Evolutionary conservation across 495 filamentous ascomycete genomes (phyloP), one percentile per base, ranked within the genome.

Genomic region (Aspergillus haitiensis): DNA sequence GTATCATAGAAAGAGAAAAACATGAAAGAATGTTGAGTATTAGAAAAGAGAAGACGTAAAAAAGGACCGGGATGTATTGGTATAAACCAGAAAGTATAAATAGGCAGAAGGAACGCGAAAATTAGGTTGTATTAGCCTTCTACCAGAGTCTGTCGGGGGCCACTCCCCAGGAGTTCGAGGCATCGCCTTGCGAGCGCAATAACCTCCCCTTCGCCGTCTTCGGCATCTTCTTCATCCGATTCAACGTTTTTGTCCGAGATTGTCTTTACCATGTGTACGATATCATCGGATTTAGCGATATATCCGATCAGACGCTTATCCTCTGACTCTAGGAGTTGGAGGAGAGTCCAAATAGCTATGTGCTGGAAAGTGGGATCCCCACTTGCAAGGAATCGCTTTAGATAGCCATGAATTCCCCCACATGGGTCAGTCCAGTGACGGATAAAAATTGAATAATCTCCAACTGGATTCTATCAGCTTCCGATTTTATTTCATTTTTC

Each of bases 291-390:
- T 64, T 93, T 87, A 52, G 89, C 84, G 57, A 98, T 97, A 21
- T 91, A 85, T 27, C 84, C 83, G 47, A 97, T 88, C 36, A 98
- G 81, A 55, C 86, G 87, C 70, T 86, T 82, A 65, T 98, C 93
- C 68, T 94, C 92, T 0, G 94, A 96, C 72, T 98, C 94, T 15
- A 98, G 84, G 3, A 98, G 84, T 68, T 98, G 94, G 9, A 98
- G 85, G 46, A 98, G 78, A 0, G 94, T 98, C 94, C 94, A 98
- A 63, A 97, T 97, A 37, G 94, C 93, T 65, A 98, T 98, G 72
- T 98, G 94, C 70, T 98, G 94, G 80, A 98, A 98, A 1, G 94
- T 98, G 11, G 95, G 87, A 70, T 98, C 94, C 42, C 91, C 92
- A 67, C 91, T 96, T 18, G 87, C 90, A 6, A 98, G 84, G 78